These are phyloP conservation scores for Ceratocystiopsis sp. DNA, from an alignment of 2,329 filamentous ascomycete genomes.

Conservation along the genomic window DNA sequence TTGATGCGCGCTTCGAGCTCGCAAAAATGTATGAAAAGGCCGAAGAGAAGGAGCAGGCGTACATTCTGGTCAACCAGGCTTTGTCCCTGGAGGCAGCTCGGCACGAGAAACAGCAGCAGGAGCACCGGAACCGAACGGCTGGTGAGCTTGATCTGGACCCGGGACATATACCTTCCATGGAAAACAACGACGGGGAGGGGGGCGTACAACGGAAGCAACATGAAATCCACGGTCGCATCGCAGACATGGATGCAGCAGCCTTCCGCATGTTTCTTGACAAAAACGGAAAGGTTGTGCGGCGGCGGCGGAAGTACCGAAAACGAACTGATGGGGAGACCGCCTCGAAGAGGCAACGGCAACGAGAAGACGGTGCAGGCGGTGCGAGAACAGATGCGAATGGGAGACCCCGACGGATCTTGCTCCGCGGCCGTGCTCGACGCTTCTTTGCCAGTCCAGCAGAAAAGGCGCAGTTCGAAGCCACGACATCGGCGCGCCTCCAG, in stretches of 20 bases:
- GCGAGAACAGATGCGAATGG: background rate
- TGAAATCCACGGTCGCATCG: background rate
- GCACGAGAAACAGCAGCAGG: conserved; percentile 14
- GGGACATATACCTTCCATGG: no score
- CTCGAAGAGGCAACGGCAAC: conserved; percentile 13
- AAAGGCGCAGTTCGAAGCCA: conserved; percentile 13
- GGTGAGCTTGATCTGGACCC: no score
- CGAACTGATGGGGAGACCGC: background rate
- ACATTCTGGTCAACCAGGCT: conserved; percentile 60
- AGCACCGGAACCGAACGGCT: background rate
- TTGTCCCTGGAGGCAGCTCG: conserved; percentile 42
- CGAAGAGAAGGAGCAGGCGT: conserved; percentile 57
- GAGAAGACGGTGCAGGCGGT: background rate
- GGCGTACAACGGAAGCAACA: background rate
- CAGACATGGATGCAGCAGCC: conserved; percentile 8
- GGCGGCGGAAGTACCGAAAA: conserved; percentile 9
- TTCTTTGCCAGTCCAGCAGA: conserved; percentile 12
- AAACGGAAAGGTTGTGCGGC: conserved; percentile 9
- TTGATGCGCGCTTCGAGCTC: conserved; percentile 62
- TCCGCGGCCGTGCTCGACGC: conserved; percentile 2
- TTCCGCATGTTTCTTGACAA: conserved; percentile 10
- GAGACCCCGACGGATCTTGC: background rate
- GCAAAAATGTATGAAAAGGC: conserved; percentile 71
- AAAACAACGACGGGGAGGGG: no score
- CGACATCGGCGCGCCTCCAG: conserved; percentile 13